Evolutionary conservation across 305 asterid genomes (phyloP).

Genomic region (Ruellia speciosa): DNA sequence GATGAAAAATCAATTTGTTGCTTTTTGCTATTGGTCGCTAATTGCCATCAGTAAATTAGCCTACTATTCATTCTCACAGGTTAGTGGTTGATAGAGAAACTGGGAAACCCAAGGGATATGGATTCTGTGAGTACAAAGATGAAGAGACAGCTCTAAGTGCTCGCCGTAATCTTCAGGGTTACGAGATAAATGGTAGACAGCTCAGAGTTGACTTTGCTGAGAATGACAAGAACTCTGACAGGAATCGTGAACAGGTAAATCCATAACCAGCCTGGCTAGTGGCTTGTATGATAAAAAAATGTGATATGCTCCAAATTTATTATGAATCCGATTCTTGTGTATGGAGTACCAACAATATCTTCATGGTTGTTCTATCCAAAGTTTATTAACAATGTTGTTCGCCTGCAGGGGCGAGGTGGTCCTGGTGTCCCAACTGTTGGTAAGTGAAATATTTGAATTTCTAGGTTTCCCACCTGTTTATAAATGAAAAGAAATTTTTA

Average conservation of each 20-base stretch:
- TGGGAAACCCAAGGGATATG: slow-evolving; percentile 93
- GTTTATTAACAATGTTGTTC: slow-evolving; percentile 19
- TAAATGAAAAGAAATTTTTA: slow-evolving; percentile 9
- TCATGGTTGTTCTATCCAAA: neutral
- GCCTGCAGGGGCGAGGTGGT: slow-evolving; percentile 82
- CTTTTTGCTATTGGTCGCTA: neutral
- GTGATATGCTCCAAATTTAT: slow-evolving; percentile 11
- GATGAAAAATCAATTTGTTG: slow-evolving; percentile 3
- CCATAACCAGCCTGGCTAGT: slow-evolving; percentile 8
- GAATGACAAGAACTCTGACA: slow-evolving; percentile 75
- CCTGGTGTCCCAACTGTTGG: slow-evolving; percentile 67
- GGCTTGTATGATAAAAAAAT: slow-evolving; percentile 6
- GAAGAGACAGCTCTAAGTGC: slow-evolving; percentile 98
- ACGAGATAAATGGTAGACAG: slow-evolving; percentile 84
- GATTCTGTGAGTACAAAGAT: slow-evolving; percentile 95
- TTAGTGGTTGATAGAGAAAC: slow-evolving; percentile 91
- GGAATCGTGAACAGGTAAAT: slow-evolving; percentile 69
- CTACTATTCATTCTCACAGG: slow-evolving; percentile 31
- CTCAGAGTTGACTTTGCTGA: slow-evolving; percentile 90
- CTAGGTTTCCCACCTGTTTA: slow-evolving; percentile 16
- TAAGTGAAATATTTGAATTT: slow-evolving; percentile 27
- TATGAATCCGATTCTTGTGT: neutral
- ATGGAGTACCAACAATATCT: slow-evolving; percentile 7
- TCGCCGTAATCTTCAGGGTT: slow-evolving; percentile 86
- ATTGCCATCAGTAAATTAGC: neutral